Evolutionary conservation across 2,329 filamentous ascomycete genomes (phyloP), one percentile per base, ranked within the genome.

Genomic region (Pseudogymnoascus sp.): DNA sequence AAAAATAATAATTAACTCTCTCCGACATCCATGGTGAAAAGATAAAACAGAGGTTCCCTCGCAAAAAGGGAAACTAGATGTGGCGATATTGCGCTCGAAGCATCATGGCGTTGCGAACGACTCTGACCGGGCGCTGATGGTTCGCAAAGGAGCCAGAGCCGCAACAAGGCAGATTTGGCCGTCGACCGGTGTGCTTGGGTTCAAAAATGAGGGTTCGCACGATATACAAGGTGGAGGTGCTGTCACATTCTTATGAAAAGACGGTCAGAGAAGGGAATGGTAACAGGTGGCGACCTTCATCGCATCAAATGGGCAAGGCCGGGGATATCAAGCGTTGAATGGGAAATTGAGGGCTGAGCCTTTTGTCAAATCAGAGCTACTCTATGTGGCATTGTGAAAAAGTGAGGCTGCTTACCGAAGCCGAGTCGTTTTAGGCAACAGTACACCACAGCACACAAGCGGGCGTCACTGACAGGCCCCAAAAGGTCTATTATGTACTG

Each of bases 241-340:
- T 33, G 47, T 33, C 47, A 54, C 47, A 54, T 54, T 54, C 47
- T 54, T 54, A 54, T 54, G 47, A 54, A 54, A 54, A 54, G 47
- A 54, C 47, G 47, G 47, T 54, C 47, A 54, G 29, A 33, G n/a
- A 26, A 54, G 29, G n/a, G 29, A 54, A 29, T 15, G 29, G 29
- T 33, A 33, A 54, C 47, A 33, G 11, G 47, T 54, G 29, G 47
- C 47, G 11, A 54, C 29, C 47, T 54, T 54, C 47, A 54, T 54
- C 29, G 29, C 47, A 33, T 54, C 47, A 54, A 15, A 54, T 8
- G n/a, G 31, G 44, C 26, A 10, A 33, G 26, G n/a, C 44, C 13
- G n/a, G 10, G 29, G n/a, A 54, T 54, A n/a, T 33, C 26, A 54
- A 29, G 26, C n/a, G 8, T 54, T 10, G 44, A 54, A 31, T 31